Percentiles rank a stretch among this genome's conserved stretches.
These are phyloP conservation scores for Entrophospora sp. DNA, from an alignment of 192 early-diverging fungal genomes.

Conservation along the genomic window DNA sequence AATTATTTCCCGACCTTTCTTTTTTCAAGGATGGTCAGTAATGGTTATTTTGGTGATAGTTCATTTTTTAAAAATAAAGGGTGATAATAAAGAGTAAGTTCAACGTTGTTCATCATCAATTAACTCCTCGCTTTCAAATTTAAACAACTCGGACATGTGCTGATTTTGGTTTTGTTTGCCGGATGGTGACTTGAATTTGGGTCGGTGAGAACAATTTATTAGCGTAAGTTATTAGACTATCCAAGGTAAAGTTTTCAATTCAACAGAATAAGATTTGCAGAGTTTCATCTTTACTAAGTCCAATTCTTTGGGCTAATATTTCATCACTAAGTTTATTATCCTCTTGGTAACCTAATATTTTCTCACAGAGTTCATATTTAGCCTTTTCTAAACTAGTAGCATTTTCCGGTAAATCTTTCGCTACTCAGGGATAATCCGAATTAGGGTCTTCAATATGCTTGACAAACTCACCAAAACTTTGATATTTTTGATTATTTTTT, in stretches of 20 bases:
- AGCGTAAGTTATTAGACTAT: neutral
- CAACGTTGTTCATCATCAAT: neutral
- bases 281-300: neutral
- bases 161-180: neutral
- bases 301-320: neutral
- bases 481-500: neutral
- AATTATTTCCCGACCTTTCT: constrained; percentile 2
- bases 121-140: neutral
- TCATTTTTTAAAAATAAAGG: neutral
- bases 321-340: neutral
- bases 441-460: neutral
- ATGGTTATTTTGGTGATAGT: neutral
- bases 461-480: neutral
- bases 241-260: neutral
- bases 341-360: neutral
- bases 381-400: neutral
- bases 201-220: neutral
- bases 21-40: neutral
- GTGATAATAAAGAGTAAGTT: neutral
- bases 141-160: neutral
- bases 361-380: neutral
- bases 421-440: neutral
- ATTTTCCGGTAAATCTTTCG: neutral
- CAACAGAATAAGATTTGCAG: neutral
- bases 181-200: neutral